Evolutionary conservation across 345 rosid species (phyloP).

Genomic region (Eucalyptus curtisii): DNA sequence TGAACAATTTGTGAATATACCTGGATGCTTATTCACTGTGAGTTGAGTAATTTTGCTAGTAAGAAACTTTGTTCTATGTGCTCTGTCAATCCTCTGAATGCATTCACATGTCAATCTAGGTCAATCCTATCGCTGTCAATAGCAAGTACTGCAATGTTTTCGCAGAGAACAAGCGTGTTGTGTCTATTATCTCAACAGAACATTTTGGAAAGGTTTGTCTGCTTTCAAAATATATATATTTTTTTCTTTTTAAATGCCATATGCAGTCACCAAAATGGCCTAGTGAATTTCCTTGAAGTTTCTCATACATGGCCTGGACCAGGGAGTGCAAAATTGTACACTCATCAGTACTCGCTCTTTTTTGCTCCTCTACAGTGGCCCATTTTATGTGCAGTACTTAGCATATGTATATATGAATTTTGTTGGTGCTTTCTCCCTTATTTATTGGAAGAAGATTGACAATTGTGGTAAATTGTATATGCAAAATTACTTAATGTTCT

Average conservation of each 20-base stretch:
- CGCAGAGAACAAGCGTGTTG: slow-evolving; percentile 76
- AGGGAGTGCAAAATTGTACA: neutral
- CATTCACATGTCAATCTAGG: slow-evolving; percentile 24
- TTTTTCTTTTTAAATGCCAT: neutral
- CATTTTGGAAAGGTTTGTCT: slow-evolving; percentile 73
- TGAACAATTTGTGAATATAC: slow-evolving; percentile 42
- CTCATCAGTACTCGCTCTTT: neutral
- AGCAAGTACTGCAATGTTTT: slow-evolving; percentile 94
- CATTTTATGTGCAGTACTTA: neutral
- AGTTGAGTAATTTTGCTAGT: neutral
- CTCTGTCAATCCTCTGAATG: neutral
- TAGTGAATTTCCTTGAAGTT: neutral
- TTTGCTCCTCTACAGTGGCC: neutral
- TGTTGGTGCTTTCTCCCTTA: neutral
- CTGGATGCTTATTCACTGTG: slow-evolving; percentile 83
- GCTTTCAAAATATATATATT: neutral
- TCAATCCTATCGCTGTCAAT: slow-evolving; percentile 91
- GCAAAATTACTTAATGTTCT: neutral
- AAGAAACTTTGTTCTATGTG: neutral
- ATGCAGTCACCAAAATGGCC: neutral
- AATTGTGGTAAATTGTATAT: neutral
- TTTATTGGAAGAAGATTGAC: neutral
- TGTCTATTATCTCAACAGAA: slow-evolving; percentile 56
- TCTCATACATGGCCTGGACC: neutral
- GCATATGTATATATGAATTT: neutral